Evolutionary conservation across 192 early-diverging fungal species (phyloP).

Genomic region (Gamsiella multidivaricata): DNA sequence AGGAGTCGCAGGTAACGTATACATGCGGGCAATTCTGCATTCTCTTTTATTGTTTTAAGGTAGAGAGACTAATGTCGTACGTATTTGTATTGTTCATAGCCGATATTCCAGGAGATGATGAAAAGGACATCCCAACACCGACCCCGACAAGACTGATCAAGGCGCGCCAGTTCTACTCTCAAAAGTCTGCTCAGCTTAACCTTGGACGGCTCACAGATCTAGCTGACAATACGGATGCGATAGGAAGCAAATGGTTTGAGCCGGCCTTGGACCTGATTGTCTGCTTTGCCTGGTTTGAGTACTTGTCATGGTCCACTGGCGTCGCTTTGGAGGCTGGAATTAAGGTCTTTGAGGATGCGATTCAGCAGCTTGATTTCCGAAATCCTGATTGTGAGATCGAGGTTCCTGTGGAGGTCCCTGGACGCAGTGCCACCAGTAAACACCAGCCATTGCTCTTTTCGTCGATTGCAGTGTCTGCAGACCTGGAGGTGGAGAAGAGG

Average conservation of each 20-base stretch:
- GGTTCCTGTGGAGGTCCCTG: not conserved
- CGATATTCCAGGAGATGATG: slow-evolving; percentile 9
- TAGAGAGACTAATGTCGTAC: not conserved
- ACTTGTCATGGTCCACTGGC: slow-evolving; percentile 30
- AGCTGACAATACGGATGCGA: not conserved
- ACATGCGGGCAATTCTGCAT: too few species aligned
- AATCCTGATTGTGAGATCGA: slow-evolving; percentile 34
- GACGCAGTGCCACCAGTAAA: not conserved
- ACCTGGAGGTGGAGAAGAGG: slow-evolving; percentile 11
- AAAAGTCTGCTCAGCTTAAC: slow-evolving; percentile 56
- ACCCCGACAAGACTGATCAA: slow-evolving; percentile 48
- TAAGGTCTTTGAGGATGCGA: slow-evolving; percentile 53
- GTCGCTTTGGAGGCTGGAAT: slow-evolving; percentile 39
- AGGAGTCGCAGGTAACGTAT: slow-evolving; percentile 10
- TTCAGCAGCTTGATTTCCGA: slow-evolving; percentile 44
- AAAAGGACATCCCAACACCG: slow-evolving; percentile 11
- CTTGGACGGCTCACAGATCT: slow-evolving; percentile 7
- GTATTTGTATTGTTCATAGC: not conserved
- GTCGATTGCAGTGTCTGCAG: slow-evolving; percentile 2
- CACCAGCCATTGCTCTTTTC: slow-evolving; percentile 1
- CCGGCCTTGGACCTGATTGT: slow-evolving; percentile 45
- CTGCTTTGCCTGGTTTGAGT: slow-evolving; percentile 59
- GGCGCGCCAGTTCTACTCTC: slow-evolving; percentile 54
- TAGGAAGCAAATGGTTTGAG: slow-evolving; percentile 38
- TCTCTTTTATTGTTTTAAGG: not conserved